Evolutionary conservation across 2,329 filamentous ascomycete genomes (phyloP), one percentile per base, ranked within the genome.

Genomic region (Ceratocystis diversiconidia): DNA sequence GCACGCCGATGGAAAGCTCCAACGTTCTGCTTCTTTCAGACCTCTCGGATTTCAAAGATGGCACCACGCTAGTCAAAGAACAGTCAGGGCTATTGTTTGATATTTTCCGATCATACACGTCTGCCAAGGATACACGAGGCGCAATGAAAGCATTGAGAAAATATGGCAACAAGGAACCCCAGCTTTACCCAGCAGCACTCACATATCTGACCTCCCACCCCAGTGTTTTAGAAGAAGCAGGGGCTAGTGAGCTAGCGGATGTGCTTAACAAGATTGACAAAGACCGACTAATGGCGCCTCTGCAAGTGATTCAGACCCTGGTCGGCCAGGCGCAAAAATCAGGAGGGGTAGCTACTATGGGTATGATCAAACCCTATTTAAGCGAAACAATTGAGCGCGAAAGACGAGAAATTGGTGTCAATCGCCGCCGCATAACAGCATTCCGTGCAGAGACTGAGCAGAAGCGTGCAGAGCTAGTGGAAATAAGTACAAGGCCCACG

Each of bases 241-340:
- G 92, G 0, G 79, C 82, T 0, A 86, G 90, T 61, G 92, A 97
- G 75, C 80, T 99, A 8, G 83, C 90, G 65, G 79, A 78, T 0
- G 87, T 99, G 1, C 80, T 99, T 10, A 82, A 85, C 69, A 91
- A 89, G 71, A 97, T 99, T 70, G 90, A 96, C 73, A 82, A 87
- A 68, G 91, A 96, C 71, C 87, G 90, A 0, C 82, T 99, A 46
- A 94, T 99, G 89, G 92, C 94, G 0, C 94, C 94, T 0, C 79
- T 99, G 3, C 94, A 99, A 74, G 94, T 99, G 41, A 94, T 99
- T 17, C 92, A 99, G 75, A 94, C 92, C 0, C 82, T 99, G 0
- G 78, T 97, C 2, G 78, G 79, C n/a, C 78, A 82, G 60, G 64
- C 62, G 10, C 61, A 61, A 74, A 79, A 73, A 66, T 76, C 68